These are phyloP conservation scores for Leishmania lainsoni DNA, from an alignment of 208 protist species.

Conservation along the genomic window DNA sequence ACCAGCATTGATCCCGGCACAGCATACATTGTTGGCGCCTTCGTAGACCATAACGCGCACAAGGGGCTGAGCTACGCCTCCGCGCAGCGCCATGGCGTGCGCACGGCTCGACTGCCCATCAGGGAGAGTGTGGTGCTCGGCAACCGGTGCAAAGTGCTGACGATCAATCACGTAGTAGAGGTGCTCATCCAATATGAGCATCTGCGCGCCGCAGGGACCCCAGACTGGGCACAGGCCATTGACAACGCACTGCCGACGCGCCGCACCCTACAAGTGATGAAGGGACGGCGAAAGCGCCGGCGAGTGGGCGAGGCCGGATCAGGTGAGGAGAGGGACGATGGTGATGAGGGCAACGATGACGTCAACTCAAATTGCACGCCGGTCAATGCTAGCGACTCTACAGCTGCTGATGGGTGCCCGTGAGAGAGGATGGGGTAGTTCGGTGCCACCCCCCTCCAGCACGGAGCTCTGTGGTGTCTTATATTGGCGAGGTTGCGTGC, in stretches of 20 bases:
- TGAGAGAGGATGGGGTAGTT: too few relatives aligned
- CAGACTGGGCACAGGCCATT: slow-evolving; percentile 69
- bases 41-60: slow-evolving; percentile 90
- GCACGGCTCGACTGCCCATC: slow-evolving; percentile 77
- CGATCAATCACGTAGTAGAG: slow-evolving; percentile 88
- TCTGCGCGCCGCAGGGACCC: slow-evolving; percentile 20
- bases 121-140: slow-evolving; percentile 78
- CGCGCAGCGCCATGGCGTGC: slow-evolving; percentile 66
- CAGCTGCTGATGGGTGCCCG: neutral
- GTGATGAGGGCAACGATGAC: neutral
- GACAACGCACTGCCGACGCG: slow-evolving; percentile 70
- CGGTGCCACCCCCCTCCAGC: neutral
- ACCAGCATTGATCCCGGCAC: slow-evolving; percentile 51
- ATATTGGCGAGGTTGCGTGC: neutral
- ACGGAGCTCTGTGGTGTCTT: neutral
- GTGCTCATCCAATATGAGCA: slow-evolving; percentile 65
- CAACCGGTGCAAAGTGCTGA: slow-evolving; percentile 90
- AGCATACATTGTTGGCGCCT: slow-evolving; percentile 86
- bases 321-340: neutral
- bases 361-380: neutral
- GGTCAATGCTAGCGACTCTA: neutral
- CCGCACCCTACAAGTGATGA: slow-evolving; percentile 48
- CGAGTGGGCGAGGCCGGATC: slow-evolving; percentile 3
- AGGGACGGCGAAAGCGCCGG: slow-evolving; percentile 34
- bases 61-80: slow-evolving; percentile 70